Conservation (phyloP, 2,329 filamentous ascomycete genomes). For the Aspergillus sp. region DNA sequence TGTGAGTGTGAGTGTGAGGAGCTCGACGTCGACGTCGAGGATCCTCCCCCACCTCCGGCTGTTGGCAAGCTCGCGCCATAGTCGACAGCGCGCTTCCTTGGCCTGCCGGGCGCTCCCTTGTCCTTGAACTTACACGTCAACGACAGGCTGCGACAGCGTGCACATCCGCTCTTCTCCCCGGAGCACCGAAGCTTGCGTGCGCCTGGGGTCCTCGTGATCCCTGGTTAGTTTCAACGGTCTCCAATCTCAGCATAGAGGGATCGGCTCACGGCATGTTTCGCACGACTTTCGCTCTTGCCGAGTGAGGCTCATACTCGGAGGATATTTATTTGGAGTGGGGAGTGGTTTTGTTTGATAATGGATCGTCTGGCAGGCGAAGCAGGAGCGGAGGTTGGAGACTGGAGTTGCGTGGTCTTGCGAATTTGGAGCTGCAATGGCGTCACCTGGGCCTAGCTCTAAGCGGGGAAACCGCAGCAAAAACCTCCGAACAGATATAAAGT, state of each 20-base stretch:
- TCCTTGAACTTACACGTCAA: slow-evolving; percentile 4
- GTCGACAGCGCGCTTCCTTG: neutral
- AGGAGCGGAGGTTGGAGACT: slow-evolving; percentile 1
- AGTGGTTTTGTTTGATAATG: neutral
- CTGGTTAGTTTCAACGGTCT: neutral
- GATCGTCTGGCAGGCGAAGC: neutral
- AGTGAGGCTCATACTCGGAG: neutral
- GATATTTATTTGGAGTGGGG: neutral
- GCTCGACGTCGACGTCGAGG: neutral
- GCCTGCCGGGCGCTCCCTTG: slow-evolving; percentile 3
- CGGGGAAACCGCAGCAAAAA: neutral
- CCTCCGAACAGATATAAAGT: neutral
- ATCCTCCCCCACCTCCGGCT: neutral
- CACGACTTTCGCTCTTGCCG: slow-evolving; percentile 7
- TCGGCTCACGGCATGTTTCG: slow-evolving; percentile 7
- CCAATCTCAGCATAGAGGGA: neutral
- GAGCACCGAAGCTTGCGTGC: neutral
- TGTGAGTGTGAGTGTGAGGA: neutral
- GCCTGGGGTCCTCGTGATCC: neutral
- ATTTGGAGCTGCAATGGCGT: slow-evolving; percentile 9
- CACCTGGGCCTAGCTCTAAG: neutral
- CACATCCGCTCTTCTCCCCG: slow-evolving; percentile 1
- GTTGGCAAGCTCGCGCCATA: neutral
- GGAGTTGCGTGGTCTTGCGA: neutral
- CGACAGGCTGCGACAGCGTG: slow-evolving; percentile 1